These are phyloP conservation scores for Edaphochlamys debaryana DNA, from an alignment of 139 green algal species.

Conservation along the genomic window DNA sequence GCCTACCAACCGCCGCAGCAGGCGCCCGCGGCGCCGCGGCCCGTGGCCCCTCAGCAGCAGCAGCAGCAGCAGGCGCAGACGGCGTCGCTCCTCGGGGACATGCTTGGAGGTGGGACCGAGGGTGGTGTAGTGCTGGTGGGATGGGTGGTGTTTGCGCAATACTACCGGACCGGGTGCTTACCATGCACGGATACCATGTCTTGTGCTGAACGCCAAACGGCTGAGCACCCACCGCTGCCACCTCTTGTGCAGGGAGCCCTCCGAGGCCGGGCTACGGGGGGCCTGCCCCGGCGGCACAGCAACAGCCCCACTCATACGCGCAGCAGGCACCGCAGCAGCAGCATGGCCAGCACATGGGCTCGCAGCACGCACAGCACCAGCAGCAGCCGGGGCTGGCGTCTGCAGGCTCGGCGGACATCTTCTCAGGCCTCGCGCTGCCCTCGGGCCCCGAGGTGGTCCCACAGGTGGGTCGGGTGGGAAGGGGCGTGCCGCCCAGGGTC, in stretches of 20 bases:
- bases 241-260: too few species aligned
- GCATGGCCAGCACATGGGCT: neutral
- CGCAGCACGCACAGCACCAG: neutral
- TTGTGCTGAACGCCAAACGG: neutral
- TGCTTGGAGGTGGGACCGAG: too few species aligned
- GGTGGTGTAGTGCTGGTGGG: too few species aligned
- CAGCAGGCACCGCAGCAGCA: neutral
- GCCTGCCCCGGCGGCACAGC: neutral
- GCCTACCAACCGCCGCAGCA: neutral
- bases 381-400: neutral
- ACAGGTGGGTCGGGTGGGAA: neutral
- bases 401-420: neutral
- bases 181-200: neutral
- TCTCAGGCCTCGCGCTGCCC: neutral
- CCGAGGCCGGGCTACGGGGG: too few species aligned
- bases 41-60: neutral
- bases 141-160: too few species aligned
- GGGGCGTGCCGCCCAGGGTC: too few species aligned
- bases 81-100: too few species aligned
- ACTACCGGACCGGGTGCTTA: too few species aligned
- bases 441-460: neutral
- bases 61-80: neutral
- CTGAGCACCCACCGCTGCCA: neutral
- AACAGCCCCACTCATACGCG: neutral
- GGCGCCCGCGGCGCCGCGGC: neutral